phyloP scores from a whole-genome alignment of 441 rosid species.

The Manihot esculenta region DNA sequence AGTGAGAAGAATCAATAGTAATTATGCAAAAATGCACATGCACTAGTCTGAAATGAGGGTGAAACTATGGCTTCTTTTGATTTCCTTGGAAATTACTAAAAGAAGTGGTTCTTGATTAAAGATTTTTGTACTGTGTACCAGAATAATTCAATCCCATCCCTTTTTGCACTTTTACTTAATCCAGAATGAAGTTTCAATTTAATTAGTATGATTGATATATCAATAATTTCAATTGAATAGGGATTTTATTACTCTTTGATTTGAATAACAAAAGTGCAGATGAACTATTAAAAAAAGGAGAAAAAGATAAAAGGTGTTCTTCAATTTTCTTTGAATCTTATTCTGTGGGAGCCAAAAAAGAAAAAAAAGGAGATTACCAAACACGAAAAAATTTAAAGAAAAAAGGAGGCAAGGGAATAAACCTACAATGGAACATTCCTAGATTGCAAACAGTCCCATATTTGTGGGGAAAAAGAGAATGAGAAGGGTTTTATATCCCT shows the following conservation, averaged over 20 bases:
- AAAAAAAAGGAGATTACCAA: neutral
- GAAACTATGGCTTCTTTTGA: conserved; percentile 15
- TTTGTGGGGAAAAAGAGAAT: too few species aligned
- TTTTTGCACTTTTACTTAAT: conserved; percentile 18
- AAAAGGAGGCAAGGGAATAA: neutral
- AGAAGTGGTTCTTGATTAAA: conserved; percentile 29
- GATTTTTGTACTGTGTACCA: conserved; percentile 9
- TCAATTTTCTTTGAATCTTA: conserved; percentile 7
- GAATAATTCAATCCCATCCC: conserved; percentile 20
- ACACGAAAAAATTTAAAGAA: neutral
- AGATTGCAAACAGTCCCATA: too few species aligned
- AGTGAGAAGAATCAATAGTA: neutral
- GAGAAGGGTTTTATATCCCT: too few species aligned
- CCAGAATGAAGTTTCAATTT: neutral
- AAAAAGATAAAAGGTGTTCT: neutral
- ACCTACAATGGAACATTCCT: neutral
- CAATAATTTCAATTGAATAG: neutral
- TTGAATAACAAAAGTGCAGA: conserved; percentile 1
- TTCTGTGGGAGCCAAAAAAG: conserved; percentile 3
- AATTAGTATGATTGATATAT: neutral
- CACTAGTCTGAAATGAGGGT: neutral
- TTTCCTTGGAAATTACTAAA: conserved; percentile 28
- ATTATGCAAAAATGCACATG: neutral
- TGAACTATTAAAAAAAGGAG: neutral
- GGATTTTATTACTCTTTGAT: neutral